Conservation (phyloP, 2,329 filamentous ascomycete genomes). For the Aspergillus awamori region DNA sequence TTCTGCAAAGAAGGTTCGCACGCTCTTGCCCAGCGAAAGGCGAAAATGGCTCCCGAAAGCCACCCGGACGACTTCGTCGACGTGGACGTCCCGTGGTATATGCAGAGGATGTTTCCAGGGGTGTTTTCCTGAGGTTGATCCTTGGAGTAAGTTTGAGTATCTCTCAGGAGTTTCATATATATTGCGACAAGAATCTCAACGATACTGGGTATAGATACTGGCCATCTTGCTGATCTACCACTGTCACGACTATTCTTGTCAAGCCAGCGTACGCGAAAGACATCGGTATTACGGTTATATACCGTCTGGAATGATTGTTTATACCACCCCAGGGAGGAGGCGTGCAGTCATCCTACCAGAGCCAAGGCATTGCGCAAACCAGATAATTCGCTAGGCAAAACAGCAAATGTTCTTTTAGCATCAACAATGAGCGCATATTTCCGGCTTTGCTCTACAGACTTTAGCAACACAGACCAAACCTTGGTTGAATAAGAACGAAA, state of each 20-base stretch:
- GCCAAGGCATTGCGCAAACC: background rate
- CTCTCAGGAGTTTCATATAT: background rate
- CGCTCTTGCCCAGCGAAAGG: slow-evolving; percentile 61
- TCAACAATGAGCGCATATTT: background rate
- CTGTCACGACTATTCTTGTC: background rate
- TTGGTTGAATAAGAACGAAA: background rate
- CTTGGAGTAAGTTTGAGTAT: background rate
- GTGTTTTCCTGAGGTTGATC: slow-evolving; percentile 1
- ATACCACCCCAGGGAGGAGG: background rate
- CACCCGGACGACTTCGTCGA: slow-evolving; percentile 16
- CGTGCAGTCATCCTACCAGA: background rate
- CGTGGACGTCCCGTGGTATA: slow-evolving; percentile 12
- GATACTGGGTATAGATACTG: background rate
- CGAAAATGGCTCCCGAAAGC: slow-evolving; percentile 32
- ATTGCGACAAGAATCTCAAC: background rate
- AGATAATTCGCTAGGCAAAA: background rate
- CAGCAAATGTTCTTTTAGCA: background rate
- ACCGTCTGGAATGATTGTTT: background rate
- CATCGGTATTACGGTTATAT: background rate
- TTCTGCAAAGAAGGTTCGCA: slow-evolving; percentile 69
- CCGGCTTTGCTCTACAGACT: slow-evolving; percentile 8
- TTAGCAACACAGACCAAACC: slow-evolving; percentile 3
- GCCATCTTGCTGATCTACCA: background rate
- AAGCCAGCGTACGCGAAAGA: background rate
- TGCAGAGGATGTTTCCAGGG: slow-evolving; percentile 23